Base-by-base conservation (phyloP, 768 basidiomycete species). In the Auriscalpium vulgare region DNA sequence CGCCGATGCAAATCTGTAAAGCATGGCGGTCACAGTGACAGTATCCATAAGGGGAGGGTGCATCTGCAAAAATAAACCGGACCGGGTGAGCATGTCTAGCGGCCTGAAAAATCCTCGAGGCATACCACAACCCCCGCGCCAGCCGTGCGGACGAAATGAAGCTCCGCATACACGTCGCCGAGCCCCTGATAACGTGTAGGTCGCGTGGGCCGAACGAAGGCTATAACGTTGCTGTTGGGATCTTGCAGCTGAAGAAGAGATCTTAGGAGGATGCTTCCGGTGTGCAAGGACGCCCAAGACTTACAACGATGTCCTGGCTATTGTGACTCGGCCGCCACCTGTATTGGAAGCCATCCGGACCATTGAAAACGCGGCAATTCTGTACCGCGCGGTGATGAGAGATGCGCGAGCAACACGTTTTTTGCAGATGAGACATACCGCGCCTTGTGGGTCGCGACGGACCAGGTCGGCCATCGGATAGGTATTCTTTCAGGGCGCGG, bases 11-110 rank as follows among this genome's bases (percentile, higher is more conserved):
- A 89, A 88, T 49, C 91, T 84, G 72, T 88, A 91, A 37, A 92
- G 76, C 88, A 91, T 91, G 53, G 83, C 82, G 34, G 89, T 89
- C 62, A 92, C 83, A 29, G 85, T 86, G 58, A 92, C 88, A 47
- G 81, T 83, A 75, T 92, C 88, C 90, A 92, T 92, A 70, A 92
- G 84, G 62, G 90, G 90, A 51, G 88, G 89, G 67, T 90, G 89
- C 77, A 83, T 87, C 88, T 90, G 66, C 52, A 56, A 50, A 40
- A 54, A n/a, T n/a, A n/a, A n/a, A 53, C 40, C n/a, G 45, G 50
- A 17, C 49, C 51, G 17, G 29, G 53, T 57, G 55, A 59, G 52
- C 34, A 54, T 48, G 5, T 47, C 43, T 49, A 56, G 55, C 48
- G 56, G 59, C 47, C 51, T 45, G 61, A 56, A 56, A 48, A 11